Base-by-base conservation (phyloP, 345 rosid species). In the Cardamine resedifolia region DNA sequence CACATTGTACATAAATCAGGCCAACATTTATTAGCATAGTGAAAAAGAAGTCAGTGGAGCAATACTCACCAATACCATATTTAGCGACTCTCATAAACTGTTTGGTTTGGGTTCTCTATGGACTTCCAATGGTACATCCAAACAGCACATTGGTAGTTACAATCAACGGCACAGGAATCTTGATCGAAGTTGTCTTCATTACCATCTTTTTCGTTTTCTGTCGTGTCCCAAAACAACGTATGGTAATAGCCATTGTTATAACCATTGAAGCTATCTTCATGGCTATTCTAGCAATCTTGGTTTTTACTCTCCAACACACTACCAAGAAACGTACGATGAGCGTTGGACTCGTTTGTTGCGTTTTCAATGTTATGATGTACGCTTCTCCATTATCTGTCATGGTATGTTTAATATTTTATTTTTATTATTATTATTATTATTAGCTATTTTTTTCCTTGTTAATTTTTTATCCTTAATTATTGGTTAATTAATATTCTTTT, bases 81-180 rank as follows among this genome's bases (percentile, higher is more conserved):
- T 68, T 94, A 3, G 95, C 92, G n/a, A 83, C 96, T 27, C 70
- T 90, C 11, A 76, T 85, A 66, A 94, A 94, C 82, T 91, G 97
- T 80, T 31, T 85, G 85, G 77, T 85, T 12, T 94, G 98, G 98
- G 85, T 87, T 8, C 57, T 94, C 56, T 94, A 89, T 15, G 98
- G 98, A 0, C 84, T 91, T 6, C 98, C 98, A 4, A 41, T 74
- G 73, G 95, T 94, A 49, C 89, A 79, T 73, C 91, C 97, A 0
- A 3, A 91, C 59, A 91, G 89, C 81, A 70, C 60, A 24, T 71
- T 91, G 72, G 92, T 94, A 28, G 3, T 85, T 14, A 94, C 96
- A 78, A 91, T 91, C 31, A 94, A 91, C 34, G 92, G 86, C 1
- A 2, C 90, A 0, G 98, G 98, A 14, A 52, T 83, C 1, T 61